Percentiles rank a stretch among this genome's conserved stretches.
Evolutionary conservation across 805 yeast species (phyloP).

Genomic region (Wickerhamiella azymoides): DNA sequence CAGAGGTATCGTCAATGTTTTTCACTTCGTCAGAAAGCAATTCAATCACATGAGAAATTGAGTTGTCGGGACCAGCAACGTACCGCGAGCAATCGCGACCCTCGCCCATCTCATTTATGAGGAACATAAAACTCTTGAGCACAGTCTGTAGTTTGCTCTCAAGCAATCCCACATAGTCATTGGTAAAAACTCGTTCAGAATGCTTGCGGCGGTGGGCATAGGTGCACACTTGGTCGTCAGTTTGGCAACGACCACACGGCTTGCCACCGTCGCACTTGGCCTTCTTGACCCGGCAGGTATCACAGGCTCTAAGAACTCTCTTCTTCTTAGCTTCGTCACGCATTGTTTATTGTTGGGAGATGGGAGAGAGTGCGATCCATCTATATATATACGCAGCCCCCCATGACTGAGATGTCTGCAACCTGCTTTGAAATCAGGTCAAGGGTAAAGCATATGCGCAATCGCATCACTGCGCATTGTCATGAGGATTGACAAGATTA

Average conservation of each 20-base stretch:
- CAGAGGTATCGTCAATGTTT: not conserved
- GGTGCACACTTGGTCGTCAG: slow-evolving; percentile 9
- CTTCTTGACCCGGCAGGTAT: slow-evolving; percentile 8
- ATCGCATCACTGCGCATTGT: not conserved
- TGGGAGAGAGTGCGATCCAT: not conserved
- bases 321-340: slow-evolving; percentile 9
- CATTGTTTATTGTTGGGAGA: not conserved
- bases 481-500: not conserved
- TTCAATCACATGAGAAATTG: slow-evolving; percentile 2
- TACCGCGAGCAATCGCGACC: slow-evolving; percentile 4
- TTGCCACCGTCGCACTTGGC: slow-evolving; percentile 9
- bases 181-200: slow-evolving; percentile 4
- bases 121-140: slow-evolving; percentile 7
- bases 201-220: slow-evolving; percentile 7
- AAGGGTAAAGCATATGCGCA: slow-evolving; percentile 8
- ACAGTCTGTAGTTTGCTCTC: slow-evolving; percentile 8
- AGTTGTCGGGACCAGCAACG: slow-evolving; percentile 1
- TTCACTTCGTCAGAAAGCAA: not conserved
- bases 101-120: slow-evolving; percentile 4
- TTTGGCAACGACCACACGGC: slow-evolving; percentile 8
- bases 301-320: slow-evolving; percentile 9
- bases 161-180: slow-evolving; percentile 7
- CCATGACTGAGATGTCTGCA: slow-evolving; percentile 6
- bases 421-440: slow-evolving; percentile 9
- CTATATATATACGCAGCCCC: slow-evolving; percentile 1